Base-by-base conservation (phyloP, 108 stramenopile genomes). In the Skeletonema marinoi region DNA sequence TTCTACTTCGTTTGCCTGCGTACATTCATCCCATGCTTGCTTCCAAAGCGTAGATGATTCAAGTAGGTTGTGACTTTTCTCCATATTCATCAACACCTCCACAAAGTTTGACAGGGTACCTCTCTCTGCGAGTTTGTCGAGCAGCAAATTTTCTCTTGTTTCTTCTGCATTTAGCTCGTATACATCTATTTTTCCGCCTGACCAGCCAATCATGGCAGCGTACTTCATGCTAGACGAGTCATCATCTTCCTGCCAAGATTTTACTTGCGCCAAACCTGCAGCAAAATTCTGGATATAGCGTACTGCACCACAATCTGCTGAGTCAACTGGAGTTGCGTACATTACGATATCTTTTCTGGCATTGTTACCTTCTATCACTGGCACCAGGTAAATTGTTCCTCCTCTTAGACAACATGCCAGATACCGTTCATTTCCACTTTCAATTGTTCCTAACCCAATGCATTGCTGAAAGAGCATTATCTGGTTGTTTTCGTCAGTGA, bases 321-420 rank as follows among this genome's bases (percentile, higher is more conserved):
- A 78, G 35, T 75, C 78, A n/a, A 86, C 76, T 7, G 81, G 75
- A 10, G 75, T 56, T 11, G 72, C 46, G 46, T 68, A 75, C 61
- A 82, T 82, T n/a, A 66, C 73, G 17, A 46, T 38, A 6, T 41
- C 19, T 56, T 44, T 25, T 31, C 21, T 68, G 36, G 51, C 8
- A 51, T 64, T 30, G 50, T 31, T 25, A 25, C 69, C 19, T 65
- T 72, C 60, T 30, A 56, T 29, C 3, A 81, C 66, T 10, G 90
- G 88, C 2, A 91, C 77, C 3, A 89, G 66, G 39, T 83, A 91
- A 32, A 87, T 81, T 14, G 90, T 89, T 21, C 90, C 90, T 16
- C 85, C 87, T 35, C 90, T 74, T 10, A 89, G 66, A 67, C 90
- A 89, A 61, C 87, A 88, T 32, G 78, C 88, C n/a, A 86, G 6